These are phyloP conservation scores for Hirsutella rhossiliensis DNA, from an alignment of 2,329 filamentous ascomycete genomes.

Conservation along the genomic window DNA sequence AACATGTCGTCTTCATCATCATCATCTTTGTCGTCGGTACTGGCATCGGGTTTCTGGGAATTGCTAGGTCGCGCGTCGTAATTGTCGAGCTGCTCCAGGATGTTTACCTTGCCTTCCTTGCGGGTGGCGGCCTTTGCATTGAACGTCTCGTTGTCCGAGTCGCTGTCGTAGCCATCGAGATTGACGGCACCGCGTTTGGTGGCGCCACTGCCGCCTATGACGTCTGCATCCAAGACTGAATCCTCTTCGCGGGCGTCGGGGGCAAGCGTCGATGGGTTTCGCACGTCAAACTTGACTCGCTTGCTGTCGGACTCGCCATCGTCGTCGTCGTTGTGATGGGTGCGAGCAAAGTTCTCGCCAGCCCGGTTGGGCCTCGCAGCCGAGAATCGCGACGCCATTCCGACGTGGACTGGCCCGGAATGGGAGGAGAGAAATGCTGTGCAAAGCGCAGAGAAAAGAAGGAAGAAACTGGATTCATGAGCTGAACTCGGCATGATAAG, in stretches of 20 bases:
- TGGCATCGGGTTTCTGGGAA: conserved; percentile 13
- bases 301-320: conserved; percentile 44
- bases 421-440: background rate
- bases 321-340: conserved; percentile 53
- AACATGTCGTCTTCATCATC: conserved; percentile 73
- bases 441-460: background rate
- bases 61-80: conserved; percentile 33
- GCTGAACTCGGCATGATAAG: no score
- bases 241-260: conserved; percentile 64
- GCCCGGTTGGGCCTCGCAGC: conserved; percentile 67
- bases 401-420: background rate
- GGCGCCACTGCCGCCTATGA: conserved; percentile 67
- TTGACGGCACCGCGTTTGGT: conserved; percentile 92
- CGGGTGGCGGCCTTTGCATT: conserved; percentile 57
- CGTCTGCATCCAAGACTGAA: conserved; percentile 75
- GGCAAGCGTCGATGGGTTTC: conserved; percentile 86
- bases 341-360: conserved; percentile 68
- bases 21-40: conserved; percentile 14
- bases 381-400: conserved; percentile 11
- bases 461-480: no score
- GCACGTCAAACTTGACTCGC: conserved; percentile 84
- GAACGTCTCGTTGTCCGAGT: conserved; percentile 86
- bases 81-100: conserved; percentile 41
- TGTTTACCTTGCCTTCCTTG: conserved; percentile 34
- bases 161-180: conserved; percentile 91